Evolutionary conservation across 257 asterid genomes (phyloP), one percentile per base, ranked within the genome.

Genomic region (Nicotiana obtusifolia): DNA sequence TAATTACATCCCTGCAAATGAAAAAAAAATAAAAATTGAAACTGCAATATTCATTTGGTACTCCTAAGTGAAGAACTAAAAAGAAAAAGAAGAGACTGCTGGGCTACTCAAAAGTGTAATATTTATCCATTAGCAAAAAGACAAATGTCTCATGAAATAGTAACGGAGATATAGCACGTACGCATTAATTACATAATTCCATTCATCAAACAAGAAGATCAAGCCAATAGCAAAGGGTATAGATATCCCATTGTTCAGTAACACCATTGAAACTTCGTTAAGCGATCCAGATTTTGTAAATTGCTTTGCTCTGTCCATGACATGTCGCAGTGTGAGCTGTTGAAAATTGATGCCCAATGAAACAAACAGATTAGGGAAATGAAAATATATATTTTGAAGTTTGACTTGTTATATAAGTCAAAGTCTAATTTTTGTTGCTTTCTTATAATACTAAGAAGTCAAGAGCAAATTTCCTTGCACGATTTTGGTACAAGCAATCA

Each of bases 301-400:
- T 33, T 82, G 87, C 80, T 89, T 87, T 59, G 91, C 91, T 81
- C 84, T 89, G 88, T 89, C 90, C 91, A 89, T 89, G 84, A 87
- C 90, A 56, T 71, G 81, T 66, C 90, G 87, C 13, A 89, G 79
- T 66, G 90, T 85, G 82, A 89, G 91, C 91, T 89, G 87, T 84
- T 54, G 67, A 81, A 87, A 73, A 20, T 57, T 66, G 44, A 65
- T 73, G 41, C 59, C 54, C 60, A 76, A 61, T 6, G 7, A 52
- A 77, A 30, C 52, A 1, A 49, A 76, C 7, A 65, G 52, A 66
- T 81, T 10, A 33, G 61, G 56, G n/a, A 61, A 20, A 60, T 15
- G 26, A 78, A 44, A 41, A 35, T 61, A 61, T 79, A 24, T 26
- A 8, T 13, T 20, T 5, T 78, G 59, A 78, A 22, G 71, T 35